Evolutionary conservation across 2,329 filamentous ascomycete genomes (phyloP), one percentile per base, ranked within the genome.

Genomic region (Colletotrichum spaethianum): DNA sequence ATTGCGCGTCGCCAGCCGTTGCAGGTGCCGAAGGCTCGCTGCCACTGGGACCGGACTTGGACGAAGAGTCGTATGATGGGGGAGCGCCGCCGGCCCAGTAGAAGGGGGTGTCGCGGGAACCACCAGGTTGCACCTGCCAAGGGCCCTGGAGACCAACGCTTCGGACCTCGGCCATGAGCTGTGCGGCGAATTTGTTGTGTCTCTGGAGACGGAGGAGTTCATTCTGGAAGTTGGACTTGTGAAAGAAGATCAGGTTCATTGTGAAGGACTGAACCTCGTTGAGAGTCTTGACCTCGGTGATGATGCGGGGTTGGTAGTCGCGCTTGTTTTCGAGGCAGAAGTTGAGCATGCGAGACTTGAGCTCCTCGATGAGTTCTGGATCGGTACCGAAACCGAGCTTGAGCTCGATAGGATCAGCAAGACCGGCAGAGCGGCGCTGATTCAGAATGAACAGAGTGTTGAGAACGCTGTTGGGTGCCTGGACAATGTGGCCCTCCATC

Each of bases 171-270:
- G 93, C 87, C 93, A 98, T 97, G 78, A 98, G 86, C 73, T 96
- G 94, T 74, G 93, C 95, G 75, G 97, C 95, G 82, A 98, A 98
- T 80, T 95, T 96, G 87, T 98, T 98, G 77, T 96, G 93, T 23
- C 96, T 91, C 76, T 93, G 94, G 2, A 98, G 89, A 83, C 96
- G 95, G 31, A 98, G 87, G 55, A 97, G 87, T 80, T 98, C 96
- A 79, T 98, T 98, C 80, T 98, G 96, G 90, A 93, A 98, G 81
- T 96, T 98, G 71, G 93, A 94, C 82, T 98, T 98, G 88, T 98
- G 97, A 86, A 98, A 98, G 86, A 98, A 98, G 78, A 98, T 92
- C 68, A 98, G 91, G 82, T 98, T 98, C 78, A 98, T 88, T 4
- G 92, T 95, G 78, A 97, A 92, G 7, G 93, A 93, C 79, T 96